Base-by-base conservation (phyloP, 1,284 basidiomycete species). In the Mycena citricolor region DNA sequence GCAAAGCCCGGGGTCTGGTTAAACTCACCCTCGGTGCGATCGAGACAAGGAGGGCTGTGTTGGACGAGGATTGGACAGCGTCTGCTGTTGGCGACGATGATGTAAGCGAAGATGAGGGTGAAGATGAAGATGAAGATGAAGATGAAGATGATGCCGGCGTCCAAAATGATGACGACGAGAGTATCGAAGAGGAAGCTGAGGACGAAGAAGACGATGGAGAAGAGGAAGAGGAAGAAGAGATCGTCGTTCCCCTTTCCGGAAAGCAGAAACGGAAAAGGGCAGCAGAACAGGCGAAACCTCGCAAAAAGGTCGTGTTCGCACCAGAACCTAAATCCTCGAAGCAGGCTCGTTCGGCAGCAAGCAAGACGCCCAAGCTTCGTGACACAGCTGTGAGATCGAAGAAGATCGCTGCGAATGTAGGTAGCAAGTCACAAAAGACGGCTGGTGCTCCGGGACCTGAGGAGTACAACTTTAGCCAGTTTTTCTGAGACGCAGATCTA, bases 1-100 rank as follows among this genome's bases (percentile, higher is more conserved):
- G 85, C 53, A 81, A 78, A 57, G 70, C 70, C 19, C 68, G 66
- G 11, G 81, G 78, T 1, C 54, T 90, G 43, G 75, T 90, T 34
- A 79, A 70, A 56, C 65, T 92, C 50, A 61, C 63, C 14, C 47
- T 71, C 3, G 75, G 77, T 5, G 62, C 59, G 35, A 60, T 76
- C 36, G 86, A 90, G 53, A 53, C 54, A 28, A 71, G 88, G 47
- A 71, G 73, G 25, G 61, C 71, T 26, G 69, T 69, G 39, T 61
- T 87, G 46, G 82, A 87, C 31, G 71, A 72, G 41, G 69, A 70
- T 39, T 88, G 80, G 73, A 61, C 62, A 5, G 42, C 29, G 6
- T 23, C n/a, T 32, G 59, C 54, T 25, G 41, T 26, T 39, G 49
- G 62, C 88, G 80, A 83, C n/a, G n/a, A n/a, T n/a, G n/a, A n/a